phyloP scores from a whole-genome alignment of 2,329 filamentous ascomycete genomes.

The Camillea tinctor region DNA sequence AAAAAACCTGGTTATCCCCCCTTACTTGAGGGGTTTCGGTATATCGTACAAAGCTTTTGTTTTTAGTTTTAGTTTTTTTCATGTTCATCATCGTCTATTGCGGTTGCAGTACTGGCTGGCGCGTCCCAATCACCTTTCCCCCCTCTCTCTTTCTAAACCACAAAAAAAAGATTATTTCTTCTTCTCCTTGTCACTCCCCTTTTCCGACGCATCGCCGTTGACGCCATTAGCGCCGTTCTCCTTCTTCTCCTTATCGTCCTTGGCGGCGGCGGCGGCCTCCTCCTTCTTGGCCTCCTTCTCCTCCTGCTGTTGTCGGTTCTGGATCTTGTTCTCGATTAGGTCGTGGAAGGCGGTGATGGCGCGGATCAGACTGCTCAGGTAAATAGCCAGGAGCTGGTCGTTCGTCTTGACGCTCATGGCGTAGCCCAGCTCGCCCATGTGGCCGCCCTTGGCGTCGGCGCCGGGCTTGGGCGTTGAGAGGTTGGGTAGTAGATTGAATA shows the following conservation, averaged over 20 bases:
- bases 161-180: conserved; percentile 36
- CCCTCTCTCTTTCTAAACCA: conserved; percentile 12
- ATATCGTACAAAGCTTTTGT: conserved; percentile 24
- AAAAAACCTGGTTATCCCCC: conserved; percentile 5
- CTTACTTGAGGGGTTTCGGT: conserved; percentile 6
- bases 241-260: conserved; percentile 57
- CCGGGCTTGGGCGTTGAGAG: conserved; percentile 76
- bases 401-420: conserved; percentile 99
- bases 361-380: conserved; percentile 92
- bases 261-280: conserved; percentile 44
- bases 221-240: conserved; percentile 58
- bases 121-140: conserved; percentile 7
- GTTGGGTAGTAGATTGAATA: conserved; percentile 97
- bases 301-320: conserved; percentile 95
- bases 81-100: conserved; percentile 11
- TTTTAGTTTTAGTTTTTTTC: conserved; percentile 4
- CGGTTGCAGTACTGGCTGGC: too few relatives aligned
- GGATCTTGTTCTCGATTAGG: conserved; percentile 99
- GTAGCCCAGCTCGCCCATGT: conserved; percentile 79
- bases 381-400: conserved; percentile 98
- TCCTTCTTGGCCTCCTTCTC: conserved; percentile 86
- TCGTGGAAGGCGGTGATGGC: conserved; percentile 99
- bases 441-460: conserved; percentile 54
- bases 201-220: conserved; percentile 35
- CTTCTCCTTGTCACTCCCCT: conserved; percentile 45